Evolutionary conservation across 768 basidiomycete genomes (phyloP), one percentile per base, ranked within the genome.

Genomic region (Lactifluus rugatus): DNA sequence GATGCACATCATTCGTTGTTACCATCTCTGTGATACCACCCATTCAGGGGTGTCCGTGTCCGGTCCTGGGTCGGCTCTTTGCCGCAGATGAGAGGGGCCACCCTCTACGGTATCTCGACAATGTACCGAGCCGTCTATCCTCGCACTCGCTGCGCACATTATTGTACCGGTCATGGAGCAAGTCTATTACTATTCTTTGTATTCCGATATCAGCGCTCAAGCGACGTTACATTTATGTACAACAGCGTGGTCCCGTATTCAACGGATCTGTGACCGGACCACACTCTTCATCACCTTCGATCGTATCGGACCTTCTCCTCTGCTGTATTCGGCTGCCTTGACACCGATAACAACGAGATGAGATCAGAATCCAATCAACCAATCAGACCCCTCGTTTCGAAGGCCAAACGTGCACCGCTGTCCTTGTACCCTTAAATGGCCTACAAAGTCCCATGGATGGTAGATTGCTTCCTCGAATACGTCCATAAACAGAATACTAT

Each of bases 151-250:
- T 17, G 17, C 32, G 34, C 46, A 3, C 6, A n/a, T 42, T 44
- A 28, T 28, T 47, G 25, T 47, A 10, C 26, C 39, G 9, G 13
- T 19, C 23, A 28, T 41, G 25, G 31, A 36, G 48, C 32, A 50
- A 39, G 17, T 44, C 32, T 44, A 44, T 50, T n/a, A 47, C 42
- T 23, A 47, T 28, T 16, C 8, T 31, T 23, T 16, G 31, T 8
- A 28, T n/a, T 13, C 45, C 25, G 53, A 45, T 17, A 55, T 57
- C 56, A 50, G 49, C 56, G 54, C 54, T 41, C 37, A 41, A 17
- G 46, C 19, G 6, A 47, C 25, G 21, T 17, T 23, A 34, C 31
- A 23, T n/a, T n/a, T n/a, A n/a, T n/a, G n/a, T n/a, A n/a, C n/a
- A n/a, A n/a, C n/a, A 28, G 32, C 49, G 31, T 49, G 56, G 39